Evolutionary conservation across 2,329 filamentous ascomycete genomes (phyloP).

Genomic region (Fusarium circinatum): DNA sequence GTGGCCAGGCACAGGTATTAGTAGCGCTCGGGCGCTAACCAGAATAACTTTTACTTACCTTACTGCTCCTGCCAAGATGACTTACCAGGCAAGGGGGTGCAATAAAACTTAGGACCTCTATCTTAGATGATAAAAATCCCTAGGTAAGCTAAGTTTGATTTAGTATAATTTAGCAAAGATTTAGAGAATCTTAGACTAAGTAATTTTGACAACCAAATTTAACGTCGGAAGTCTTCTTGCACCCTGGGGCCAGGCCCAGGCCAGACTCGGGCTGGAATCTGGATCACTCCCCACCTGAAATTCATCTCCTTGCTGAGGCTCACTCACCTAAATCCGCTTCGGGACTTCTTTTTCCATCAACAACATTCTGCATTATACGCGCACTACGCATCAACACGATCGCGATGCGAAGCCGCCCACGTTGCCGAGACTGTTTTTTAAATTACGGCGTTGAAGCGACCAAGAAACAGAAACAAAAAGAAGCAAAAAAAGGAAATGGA

Average conservation of each 20-base stretch:
- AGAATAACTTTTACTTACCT: neutral
- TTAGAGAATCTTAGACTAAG: no score
- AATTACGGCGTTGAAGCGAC: slow-evolving; percentile 2
- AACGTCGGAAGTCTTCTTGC: no score
- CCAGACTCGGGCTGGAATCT: neutral
- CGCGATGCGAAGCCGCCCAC: slow-evolving; percentile 5
- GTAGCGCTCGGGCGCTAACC: slow-evolving; percentile 10
- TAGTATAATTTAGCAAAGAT: no score
- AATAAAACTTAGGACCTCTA: no score
- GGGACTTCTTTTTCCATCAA: slow-evolving; percentile 35
- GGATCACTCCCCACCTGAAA: neutral
- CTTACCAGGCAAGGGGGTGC: neutral
- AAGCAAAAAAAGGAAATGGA: neutral
- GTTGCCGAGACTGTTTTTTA: slow-evolving; percentile 12
- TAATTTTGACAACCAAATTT: no score
- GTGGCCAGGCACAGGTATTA: slow-evolving; percentile 3
- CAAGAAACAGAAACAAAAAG: neutral
- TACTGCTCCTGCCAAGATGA: neutral
- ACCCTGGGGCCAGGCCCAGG: neutral
- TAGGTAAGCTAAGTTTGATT: no score
- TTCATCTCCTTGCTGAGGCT: slow-evolving; percentile 3
- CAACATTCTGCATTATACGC: slow-evolving; percentile 26
- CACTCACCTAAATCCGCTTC: neutral
- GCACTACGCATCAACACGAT: slow-evolving; percentile 11
- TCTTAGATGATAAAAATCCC: no score